phyloP scores from a whole-genome alignment of 305 asterid genomes.

The Solanum hybrid region DNA sequence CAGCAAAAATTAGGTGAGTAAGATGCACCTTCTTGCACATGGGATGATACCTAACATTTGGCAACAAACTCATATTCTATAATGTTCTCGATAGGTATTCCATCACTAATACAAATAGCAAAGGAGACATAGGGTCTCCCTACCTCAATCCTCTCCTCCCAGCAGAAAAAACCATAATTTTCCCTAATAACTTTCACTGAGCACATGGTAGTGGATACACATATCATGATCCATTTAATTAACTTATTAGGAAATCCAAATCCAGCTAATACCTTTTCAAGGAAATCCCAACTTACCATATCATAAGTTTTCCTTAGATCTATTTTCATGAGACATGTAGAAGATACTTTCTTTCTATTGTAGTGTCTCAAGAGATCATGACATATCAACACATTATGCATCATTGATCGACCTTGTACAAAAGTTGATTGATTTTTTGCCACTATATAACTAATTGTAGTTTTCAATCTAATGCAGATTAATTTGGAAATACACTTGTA shows the following conservation, averaged over 20 bases:
- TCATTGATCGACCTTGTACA: neutral
- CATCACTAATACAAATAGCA: neutral
- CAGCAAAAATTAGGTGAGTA: too few species aligned
- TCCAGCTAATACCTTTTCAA: neutral
- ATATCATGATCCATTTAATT: neutral
- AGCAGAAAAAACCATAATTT: neutral
- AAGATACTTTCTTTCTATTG: neutral
- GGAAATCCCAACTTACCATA: neutral
- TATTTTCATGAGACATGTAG: neutral
- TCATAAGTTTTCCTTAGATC: neutral
- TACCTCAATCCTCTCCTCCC: neutral
- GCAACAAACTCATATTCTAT: neutral
- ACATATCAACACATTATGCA: neutral
- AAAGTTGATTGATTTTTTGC: neutral
- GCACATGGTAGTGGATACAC: neutral
- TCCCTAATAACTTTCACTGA: neutral
- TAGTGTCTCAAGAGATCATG: neutral
- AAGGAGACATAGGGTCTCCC: neutral
- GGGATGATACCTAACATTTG: neutral
- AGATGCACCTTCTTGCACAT: neutral
- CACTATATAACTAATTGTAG: neutral
- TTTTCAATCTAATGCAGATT: neutral
- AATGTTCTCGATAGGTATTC: neutral
- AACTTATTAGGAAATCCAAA: neutral
- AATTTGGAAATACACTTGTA: too few species aligned